These are phyloP conservation scores for Pythium sp. DNA, from an alignment of 352 stramenopile species.

Conservation along the genomic window DNA sequence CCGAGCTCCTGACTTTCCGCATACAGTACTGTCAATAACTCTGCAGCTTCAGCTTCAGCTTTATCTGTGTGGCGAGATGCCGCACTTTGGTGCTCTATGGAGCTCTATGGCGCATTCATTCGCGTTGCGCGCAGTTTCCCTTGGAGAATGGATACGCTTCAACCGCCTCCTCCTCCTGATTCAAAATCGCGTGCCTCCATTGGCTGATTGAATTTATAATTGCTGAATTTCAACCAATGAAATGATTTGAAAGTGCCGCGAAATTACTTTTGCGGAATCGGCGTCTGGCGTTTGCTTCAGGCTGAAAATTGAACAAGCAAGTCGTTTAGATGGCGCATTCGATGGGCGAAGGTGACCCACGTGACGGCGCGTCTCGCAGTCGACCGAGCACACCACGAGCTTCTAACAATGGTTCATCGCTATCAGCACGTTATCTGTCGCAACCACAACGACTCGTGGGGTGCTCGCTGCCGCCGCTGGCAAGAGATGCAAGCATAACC, in stretches of 20 bases:
- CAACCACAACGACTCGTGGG: conserved; percentile 15
- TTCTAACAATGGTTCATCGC: conserved; percentile 1
- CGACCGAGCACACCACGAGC: not conserved
- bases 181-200: not conserved
- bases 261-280: conserved; percentile 1
- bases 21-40: not conserved
- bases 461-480: conserved; percentile 10
- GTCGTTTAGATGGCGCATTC: not conserved
- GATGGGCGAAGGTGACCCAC: not conserved
- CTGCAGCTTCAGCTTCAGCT: not conserved
- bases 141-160: conserved; percentile 14
- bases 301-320: not conserved
- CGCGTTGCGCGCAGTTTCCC: not conserved
- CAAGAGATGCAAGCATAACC: not conserved
- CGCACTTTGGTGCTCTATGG: not conserved
- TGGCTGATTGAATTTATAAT: not conserved
- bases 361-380: not conserved
- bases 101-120: not conserved
- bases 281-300: not conserved
- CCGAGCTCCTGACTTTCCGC: not conserved
- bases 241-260: not conserved
- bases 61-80: not conserved
- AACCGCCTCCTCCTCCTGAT: conserved; percentile 14
- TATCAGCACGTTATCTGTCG: conserved; percentile 11
- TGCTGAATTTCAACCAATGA: conserved; percentile 1